Base-by-base conservation (phyloP, 192 early-diverging fungal genomes). In the Rhizoclosmatium globosum region DNA sequence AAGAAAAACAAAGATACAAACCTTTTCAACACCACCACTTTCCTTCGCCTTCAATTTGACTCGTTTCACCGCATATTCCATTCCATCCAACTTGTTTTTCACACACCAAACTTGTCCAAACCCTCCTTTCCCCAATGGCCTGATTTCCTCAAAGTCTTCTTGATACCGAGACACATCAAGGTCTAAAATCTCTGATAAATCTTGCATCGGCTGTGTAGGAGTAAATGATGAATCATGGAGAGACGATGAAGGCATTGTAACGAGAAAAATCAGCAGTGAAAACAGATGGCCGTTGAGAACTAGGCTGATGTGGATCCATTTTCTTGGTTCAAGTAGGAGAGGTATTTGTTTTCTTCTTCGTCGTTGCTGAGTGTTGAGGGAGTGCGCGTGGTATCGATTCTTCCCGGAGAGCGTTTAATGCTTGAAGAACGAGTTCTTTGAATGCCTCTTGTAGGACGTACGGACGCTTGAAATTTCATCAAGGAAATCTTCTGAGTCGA, bases 31-130 rank as follows among this genome's bases (percentile, higher is more conserved):
- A 88, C 87, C 15, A 85, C 79, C 64, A 87, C 85, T 47, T 68
- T 79, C 77, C 31, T 78, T 47, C 47, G 69, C 47, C 42, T 79
- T 75, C 23, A 97, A 82, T 38, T 87, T 83, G 19, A 98, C 89
- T 69, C 93, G 91, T 81, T 99, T 99, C 48, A 99, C 86, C 3
- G 98, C 98, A 84, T 99, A 99, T 38, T 94, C 88, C 6, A 92
- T 91, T 2, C 91, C 94, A 80, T 99, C 98, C 57, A 99, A 82
- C 80, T 91, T 91, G 82, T 99, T 96, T 45, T 91, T 82, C n/a
- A 91, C 94, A 64, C 92, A 85, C 73, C 82, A 93, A 2, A 97
- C 98, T 45, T 86, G 89, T 7, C 97, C 98, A 85, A 98, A 99
- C 2, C 96, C 98, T 57, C 98, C 98, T 67, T 91, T 89, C 6